Conservation (phyloP, 768 basidiomycete species). For the Boletus subparvulus region DNA sequence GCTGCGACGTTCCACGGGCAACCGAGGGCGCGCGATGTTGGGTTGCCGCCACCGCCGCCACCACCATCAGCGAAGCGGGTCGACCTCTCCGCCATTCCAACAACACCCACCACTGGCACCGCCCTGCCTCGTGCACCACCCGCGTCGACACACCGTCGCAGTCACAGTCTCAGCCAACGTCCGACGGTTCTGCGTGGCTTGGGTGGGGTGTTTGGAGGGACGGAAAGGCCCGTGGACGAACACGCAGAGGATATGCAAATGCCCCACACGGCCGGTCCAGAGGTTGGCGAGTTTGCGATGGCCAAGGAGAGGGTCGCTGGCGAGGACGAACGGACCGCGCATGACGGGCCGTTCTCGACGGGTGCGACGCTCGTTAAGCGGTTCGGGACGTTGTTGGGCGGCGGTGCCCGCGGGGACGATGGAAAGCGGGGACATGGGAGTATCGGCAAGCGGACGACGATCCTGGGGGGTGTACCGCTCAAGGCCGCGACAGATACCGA, state of each 20-base stretch:
- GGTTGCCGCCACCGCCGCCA: constrained; percentile 40
- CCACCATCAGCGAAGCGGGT: constrained; percentile 26
- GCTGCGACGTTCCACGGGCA: constrained; percentile 56
- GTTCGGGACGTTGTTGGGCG: constrained; percentile 64
- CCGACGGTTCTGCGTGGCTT: constrained; percentile 55
- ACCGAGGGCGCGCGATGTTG: constrained; percentile 67
- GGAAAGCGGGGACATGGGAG: constrained; percentile 40
- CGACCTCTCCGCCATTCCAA: constrained; percentile 26
- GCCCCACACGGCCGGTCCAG: constrained; percentile 68
- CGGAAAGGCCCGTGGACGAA: constrained; percentile 42
- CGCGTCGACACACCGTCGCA: constrained; percentile 75
- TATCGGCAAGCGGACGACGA: constrained; percentile 49
- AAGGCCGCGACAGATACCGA: constrained; percentile 39
- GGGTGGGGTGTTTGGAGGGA: constrained; percentile 58
- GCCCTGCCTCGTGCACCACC: constrained; percentile 66
- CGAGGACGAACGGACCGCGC: constrained; percentile 25
- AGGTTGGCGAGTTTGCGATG: constrained; percentile 52
- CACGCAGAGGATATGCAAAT: constrained; percentile 38
- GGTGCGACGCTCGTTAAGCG: constrained; percentile 74
- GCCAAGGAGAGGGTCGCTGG: constrained; percentile 33
- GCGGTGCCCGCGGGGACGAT: constrained; percentile 45
- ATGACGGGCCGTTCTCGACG: constrained; percentile 44
- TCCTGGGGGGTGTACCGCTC: constrained; percentile 44
- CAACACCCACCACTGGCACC: constrained; percentile 30
- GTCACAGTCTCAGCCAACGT: constrained; percentile 80